These are phyloP conservation scores for Cryphonectria japonica DNA, from an alignment of 2,329 filamentous ascomycete species.

Conservation along the genomic window DNA sequence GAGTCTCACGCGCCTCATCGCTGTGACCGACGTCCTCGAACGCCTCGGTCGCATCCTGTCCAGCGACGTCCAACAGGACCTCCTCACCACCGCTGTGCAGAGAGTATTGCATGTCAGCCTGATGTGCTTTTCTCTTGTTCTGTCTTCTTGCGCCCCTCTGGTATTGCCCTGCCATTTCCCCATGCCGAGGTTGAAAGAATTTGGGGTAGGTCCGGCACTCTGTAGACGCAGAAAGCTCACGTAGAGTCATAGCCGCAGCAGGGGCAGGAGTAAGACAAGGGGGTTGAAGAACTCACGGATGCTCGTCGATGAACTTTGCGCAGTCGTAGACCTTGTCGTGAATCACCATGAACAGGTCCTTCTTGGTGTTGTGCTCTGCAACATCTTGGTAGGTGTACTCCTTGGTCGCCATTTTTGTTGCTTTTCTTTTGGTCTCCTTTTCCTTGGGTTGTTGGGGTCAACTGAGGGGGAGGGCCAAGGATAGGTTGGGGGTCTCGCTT, in stretches of 20 bases:
- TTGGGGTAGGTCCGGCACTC: constrained; percentile 4
- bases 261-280: constrained; percentile 18
- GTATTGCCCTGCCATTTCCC: constrained; percentile 11
- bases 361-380: constrained; percentile 87
- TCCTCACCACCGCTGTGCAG: constrained; percentile 87
- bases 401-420: constrained; percentile 44
- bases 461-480: constrained; percentile 19
- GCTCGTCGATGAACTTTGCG: constrained; percentile 92
- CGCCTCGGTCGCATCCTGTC: constrained; percentile 95
- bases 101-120: constrained; percentile 34
- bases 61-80: constrained; percentile 92
- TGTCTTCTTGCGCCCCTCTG: too few species aligned
- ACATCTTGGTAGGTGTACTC: constrained; percentile 80
- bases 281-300: constrained; percentile 66
- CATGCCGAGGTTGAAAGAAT: constrained; percentile 10
- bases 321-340: constrained; percentile 97
- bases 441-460: constrained; percentile 14
- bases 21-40: constrained; percentile 99
- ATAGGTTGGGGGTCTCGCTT: constrained; percentile 8
- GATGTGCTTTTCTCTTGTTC: too few species aligned
- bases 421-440: neutral
- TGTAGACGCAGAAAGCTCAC: constrained; percentile 6
- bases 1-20: constrained; percentile 95
- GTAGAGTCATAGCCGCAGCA: constrained; percentile 13
- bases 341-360: constrained; percentile 88